Base-by-base conservation (phyloP, 2,329 filamentous ascomycete genomes). In the Pseudocercospora fijiensis region DNA sequence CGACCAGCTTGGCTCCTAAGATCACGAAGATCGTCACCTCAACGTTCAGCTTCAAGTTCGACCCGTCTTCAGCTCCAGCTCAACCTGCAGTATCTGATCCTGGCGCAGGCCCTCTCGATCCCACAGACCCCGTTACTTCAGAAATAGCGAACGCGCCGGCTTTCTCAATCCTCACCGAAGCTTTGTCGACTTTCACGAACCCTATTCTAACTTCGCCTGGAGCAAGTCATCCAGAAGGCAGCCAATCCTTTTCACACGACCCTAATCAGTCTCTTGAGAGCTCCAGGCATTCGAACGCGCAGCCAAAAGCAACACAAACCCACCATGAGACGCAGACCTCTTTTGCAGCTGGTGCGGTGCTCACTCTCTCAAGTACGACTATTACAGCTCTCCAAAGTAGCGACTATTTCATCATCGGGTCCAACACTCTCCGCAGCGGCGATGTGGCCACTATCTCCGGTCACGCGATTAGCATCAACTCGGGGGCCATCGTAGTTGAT, bases 171-270 rank as follows among this genome's bases (percentile, higher is more conserved):
- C 43, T 66, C 10, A 63, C 58, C 11, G 53, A 60, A 59, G 64
- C 64, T 22, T 26, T 66, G 20, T 56, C 57, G 2, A 66, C 64
- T 13, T 66, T 58, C 47, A 10, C 11, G 20, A 55, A 62, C 37
- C 60, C n/a, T n/a, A n/a, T n/a, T n/a, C n/a, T n/a, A n/a, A n/a
- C n/a, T n/a, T n/a, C n/a, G n/a, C n/a, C n/a, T n/a, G n/a, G n/a
- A n/a, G n/a, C n/a, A n/a, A n/a, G n/a, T n/a, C 33, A 51, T 68
- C 64, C 65, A 69, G 65, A 63, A 70, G 70, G 56, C 7, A 13
- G 30, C 30, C 13, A 7, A 37, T 37, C 30, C 13, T 13, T 37
- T 13, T 37, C 30, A 37, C 30, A 37, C 30, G 7, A 37, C 13
- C 30, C 30, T 37, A 8, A 7, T 37, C 7, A 37, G 30, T 8